These are phyloP conservation scores for Pseudonectria foliicola DNA, from an alignment of 2,329 filamentous ascomycete species.

Conservation along the genomic window DNA sequence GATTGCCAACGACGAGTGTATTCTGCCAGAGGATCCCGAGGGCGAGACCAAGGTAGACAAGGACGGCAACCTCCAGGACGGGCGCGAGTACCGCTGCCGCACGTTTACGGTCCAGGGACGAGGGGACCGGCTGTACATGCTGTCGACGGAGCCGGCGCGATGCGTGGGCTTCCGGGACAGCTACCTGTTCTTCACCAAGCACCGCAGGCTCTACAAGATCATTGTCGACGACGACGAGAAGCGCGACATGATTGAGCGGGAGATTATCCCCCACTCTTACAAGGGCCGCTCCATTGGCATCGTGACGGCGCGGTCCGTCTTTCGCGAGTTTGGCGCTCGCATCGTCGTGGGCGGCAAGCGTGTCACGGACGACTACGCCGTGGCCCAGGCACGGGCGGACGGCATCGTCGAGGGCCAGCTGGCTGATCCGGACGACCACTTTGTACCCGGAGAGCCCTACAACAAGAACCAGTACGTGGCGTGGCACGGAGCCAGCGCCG, in stretches of 20 bases:
- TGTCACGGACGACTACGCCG: slow-evolving; percentile 85
- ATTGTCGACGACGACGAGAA: slow-evolving; percentile 98
- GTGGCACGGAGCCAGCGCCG: slow-evolving; percentile 93
- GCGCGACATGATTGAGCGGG: slow-evolving; percentile 87
- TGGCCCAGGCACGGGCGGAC: slow-evolving; percentile 63
- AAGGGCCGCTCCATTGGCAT: slow-evolving; percentile 97
- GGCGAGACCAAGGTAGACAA: slow-evolving; percentile 94
- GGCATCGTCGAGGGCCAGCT: slow-evolving; percentile 83
- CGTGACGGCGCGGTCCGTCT: slow-evolving; percentile 91
- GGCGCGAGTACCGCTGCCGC: slow-evolving; percentile 87
- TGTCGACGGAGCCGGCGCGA: slow-evolving; percentile 93
- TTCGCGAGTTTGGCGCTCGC: slow-evolving; percentile 88
- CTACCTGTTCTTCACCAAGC: slow-evolving; percentile 98
- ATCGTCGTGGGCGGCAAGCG: slow-evolving; percentile 88
- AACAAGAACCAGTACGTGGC: slow-evolving; percentile 99
- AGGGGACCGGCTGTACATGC: slow-evolving; percentile 87
- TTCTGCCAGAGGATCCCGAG: slow-evolving; percentile 76
- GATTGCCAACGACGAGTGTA: slow-evolving; percentile 86
- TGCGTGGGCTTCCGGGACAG: slow-evolving; percentile 97
- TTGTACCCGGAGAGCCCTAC: slow-evolving; percentile 76
- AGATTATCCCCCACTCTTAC: slow-evolving; percentile 96
- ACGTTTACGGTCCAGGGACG: slow-evolving; percentile 87
- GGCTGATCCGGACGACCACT: slow-evolving; percentile 79
- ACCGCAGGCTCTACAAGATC: slow-evolving; percentile 93
- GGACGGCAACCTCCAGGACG: slow-evolving; percentile 71